Base-by-base conservation (phyloP, 805 yeast genomes). In the Debaryomyces maramus region DNA sequence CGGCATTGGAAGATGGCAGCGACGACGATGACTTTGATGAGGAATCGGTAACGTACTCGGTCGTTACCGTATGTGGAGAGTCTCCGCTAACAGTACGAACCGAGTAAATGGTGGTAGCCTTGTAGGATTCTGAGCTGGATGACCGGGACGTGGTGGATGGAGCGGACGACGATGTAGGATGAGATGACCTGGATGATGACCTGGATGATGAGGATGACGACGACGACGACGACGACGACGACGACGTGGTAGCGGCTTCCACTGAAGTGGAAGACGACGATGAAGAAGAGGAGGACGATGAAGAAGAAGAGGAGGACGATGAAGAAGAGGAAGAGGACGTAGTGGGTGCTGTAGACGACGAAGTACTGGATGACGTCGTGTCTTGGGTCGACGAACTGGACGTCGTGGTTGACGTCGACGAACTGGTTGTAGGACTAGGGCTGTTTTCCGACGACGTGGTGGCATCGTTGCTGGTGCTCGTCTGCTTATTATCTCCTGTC, bases 121-220 rank as follows among this genome's bases (percentile, higher is more conserved):
- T 26, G 14, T 24, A 19, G 32, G 52, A 5, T 31, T 53, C 44
- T 6, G 53, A 43, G 5, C 51, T 44, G 3, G 52, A 42, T 2
- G 60, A 16, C 8, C 45, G 21, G 28, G 60, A 24, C 23, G 51
- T 19, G 40, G 51, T 31, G 37, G 50, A 14, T 18, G 41, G 32
- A 33, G 61, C 35, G 41, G 67, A 32, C 32, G 55, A 30, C 8
- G 22, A 16, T 5, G 63, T 43, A 18, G 58, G 30, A 7, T 51
- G 41, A 3, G 56, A 11, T 2, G 46, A 34, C 1, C 62, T 28
- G 5, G 56, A 34, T 6, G 54, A 26, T n/a, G 57, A 30, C 2
- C 56, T 21, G 6, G 60, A 23, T 7, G 57, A 16, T 2, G 56
- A 16, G 5, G 53, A 17, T 5, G 51, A 20, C 9, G 43, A 20